Base-by-base conservation (phyloP, 1,284 basidiomycete species). In the Pseudozyma tsukubaensis region DNA sequence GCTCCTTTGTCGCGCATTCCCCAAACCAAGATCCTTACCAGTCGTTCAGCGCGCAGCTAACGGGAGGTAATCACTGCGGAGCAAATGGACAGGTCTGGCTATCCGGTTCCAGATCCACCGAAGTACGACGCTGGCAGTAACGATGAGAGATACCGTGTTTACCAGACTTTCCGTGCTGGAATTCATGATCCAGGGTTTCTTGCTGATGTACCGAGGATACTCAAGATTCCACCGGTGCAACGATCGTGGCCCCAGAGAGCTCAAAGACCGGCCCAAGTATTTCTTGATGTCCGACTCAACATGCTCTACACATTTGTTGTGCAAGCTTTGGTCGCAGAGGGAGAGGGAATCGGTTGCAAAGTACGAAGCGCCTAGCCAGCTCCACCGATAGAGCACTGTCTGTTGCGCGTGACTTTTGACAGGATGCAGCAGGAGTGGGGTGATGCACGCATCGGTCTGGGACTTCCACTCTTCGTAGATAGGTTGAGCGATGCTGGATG, bases 341-440 rank as follows among this genome's bases (percentile, higher is more conserved):
- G 24, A 29, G 24, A 29, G 24, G 24, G 24, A 29, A 6, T 29
- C 6, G 24, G 24, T 3, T 29, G 24, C 24, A 29, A 29, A 29
- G 6, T 29, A 29, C 24, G 24, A 29, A 29, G 3, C 24, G 6
- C 24, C 39, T 14, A 32, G 14, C 45, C 9, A 45, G 29, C 21
- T 21, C 47, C 32, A 32, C 32, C 16, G 24, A 29, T 29, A 29
- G 24, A 6, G 24, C 24, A 29, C 24, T 29, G 24, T 29, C 6
- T 29, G 24, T 29, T 29, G 24, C 24, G 24, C 13, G 6, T 43
- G 42, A 16, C 48, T 35, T 36, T 64, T 64, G 54, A 64, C 47
- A 5, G 61, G 61, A 58, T 64, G 61, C 37, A 64, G 49, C 29
- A 64, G 11, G 21, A 64, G 4, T 11, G 61, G 61, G 19, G 7